These are phyloP conservation scores for Penicillium sp. DNA, from an alignment of 2,329 filamentous ascomycete genomes.

Conservation along the genomic window DNA sequence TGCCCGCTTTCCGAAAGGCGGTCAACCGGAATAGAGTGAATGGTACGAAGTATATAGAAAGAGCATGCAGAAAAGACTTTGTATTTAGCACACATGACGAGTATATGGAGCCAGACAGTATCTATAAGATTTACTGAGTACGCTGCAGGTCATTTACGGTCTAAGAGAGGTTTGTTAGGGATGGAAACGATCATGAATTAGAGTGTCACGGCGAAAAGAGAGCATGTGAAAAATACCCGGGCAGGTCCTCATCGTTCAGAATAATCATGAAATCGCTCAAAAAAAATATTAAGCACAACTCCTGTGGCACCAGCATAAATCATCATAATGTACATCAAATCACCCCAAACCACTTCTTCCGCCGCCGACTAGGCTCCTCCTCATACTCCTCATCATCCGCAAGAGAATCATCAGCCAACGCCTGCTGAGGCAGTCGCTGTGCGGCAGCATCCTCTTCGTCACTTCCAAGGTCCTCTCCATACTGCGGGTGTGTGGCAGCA, in stretches of 20 bases:
- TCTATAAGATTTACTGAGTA: too few relatives aligned
- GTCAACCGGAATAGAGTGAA: not conserved
- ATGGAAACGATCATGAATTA: not conserved
- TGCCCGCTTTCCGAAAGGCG: not conserved
- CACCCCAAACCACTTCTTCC: slow-evolving; percentile 37
- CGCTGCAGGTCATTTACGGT: too few relatives aligned
- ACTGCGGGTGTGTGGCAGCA: slow-evolving; percentile 19
- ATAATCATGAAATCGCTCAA: not conserved
- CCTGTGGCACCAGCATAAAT: slow-evolving; percentile 8
- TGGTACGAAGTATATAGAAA: too few relatives aligned
- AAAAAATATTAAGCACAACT: slow-evolving; percentile 10
- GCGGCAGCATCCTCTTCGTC: slow-evolving; percentile 23
- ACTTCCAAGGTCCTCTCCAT: slow-evolving; percentile 28
- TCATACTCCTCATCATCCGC: slow-evolving; percentile 15
- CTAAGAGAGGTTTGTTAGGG: too few relatives aligned
- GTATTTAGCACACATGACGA: too few relatives aligned
- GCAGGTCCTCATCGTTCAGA: not conserved
- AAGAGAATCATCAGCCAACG: slow-evolving; percentile 9
- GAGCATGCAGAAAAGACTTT: too few relatives aligned
- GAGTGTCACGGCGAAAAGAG: not conserved
- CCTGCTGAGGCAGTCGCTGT: slow-evolving; percentile 16
- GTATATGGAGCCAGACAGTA: too few relatives aligned
- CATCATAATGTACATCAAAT: slow-evolving; percentile 27
- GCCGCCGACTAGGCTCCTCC: slow-evolving; percentile 24
- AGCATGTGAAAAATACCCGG: too few relatives aligned